Evolutionary conservation across 352 stramenopile genomes (phyloP), one percentile per base, ranked within the genome.

Genomic region (Globisporangium spiculum): DNA sequence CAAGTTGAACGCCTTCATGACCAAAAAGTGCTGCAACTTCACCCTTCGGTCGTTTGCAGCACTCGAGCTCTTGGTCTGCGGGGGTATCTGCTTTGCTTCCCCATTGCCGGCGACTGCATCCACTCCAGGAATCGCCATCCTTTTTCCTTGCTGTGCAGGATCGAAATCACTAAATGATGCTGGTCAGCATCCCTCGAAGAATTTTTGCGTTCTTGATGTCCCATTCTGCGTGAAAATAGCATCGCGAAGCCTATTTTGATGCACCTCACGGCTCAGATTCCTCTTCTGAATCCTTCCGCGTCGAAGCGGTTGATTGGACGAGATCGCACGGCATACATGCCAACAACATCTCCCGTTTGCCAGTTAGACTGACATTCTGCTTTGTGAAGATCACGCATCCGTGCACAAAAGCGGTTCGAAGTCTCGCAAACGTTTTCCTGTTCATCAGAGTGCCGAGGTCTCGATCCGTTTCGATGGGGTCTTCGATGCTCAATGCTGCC

Each of bases 1-100:
- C 52, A 93, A 61, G 72, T 94, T 96, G 72, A 90, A 96, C 20
- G 88, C 88, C 50, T 90, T 90, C 66, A 94, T 78, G 50, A 92
- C 77, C 41, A 94, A 69, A 46, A 95, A 94, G 41, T 91, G 76
- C 67, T 96, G 86, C 66, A 94, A 69, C 70, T 93, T 90, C 18
- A 84, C 64, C 0, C 75, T 73, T 38, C 83, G 80, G 18, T 89
- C 72, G 0, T 46, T 30, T 27, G 44, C 55, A 16, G 60, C 55
- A 24, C 18, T 54, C 16, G 46, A 62, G 16, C 26, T 36, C 56
- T 65, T 73, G 8, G 20, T 48, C 24, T 57, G 41, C 5, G 34
- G 32, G 2, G 12, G 6, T 16, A 10, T 3, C 20, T 34, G n/a
- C 48, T 32, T 20, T 12, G 36, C 36, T 44, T 63, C 24, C 1